These are phyloP conservation scores for Apiotrichum mycotoxinovorans DNA, from an alignment of 1,284 basidiomycete genomes.

Conservation along the genomic window DNA sequence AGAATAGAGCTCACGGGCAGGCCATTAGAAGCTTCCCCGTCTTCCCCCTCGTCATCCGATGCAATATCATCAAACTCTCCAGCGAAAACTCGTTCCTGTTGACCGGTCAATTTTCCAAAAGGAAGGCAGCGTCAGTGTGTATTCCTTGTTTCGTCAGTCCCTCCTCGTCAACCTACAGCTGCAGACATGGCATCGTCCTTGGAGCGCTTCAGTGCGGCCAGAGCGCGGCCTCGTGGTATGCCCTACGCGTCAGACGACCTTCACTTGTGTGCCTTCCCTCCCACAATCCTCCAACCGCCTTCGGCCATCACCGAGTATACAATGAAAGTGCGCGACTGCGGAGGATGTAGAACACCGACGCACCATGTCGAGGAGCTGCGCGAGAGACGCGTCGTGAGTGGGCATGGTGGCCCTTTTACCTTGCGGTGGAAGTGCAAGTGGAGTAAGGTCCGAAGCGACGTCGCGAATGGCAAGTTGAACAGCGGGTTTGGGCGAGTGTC, in stretches of 20 bases:
- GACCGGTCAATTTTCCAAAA: background rate
- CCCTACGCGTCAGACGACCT: conserved; percentile 55
- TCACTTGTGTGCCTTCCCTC: background rate
- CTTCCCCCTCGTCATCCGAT: conserved; percentile 52
- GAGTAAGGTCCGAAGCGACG: background rate
- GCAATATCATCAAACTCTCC: conserved; percentile 70
- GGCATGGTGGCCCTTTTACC: background rate
- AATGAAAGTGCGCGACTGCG: background rate
- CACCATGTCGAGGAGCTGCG: conserved; percentile 39
- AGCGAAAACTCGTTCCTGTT: conserved; percentile 52
- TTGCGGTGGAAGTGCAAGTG: background rate
- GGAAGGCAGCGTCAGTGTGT: background rate
- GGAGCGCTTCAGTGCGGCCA: conserved; percentile 68
- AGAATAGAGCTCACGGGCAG: background rate
- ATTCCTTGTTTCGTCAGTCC: background rate
- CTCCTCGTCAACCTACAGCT: conserved; percentile 60
- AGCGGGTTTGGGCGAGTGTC: background rate
- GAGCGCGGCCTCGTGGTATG: conserved; percentile 69
- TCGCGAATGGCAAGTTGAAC: background rate
- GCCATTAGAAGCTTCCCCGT: background rate
- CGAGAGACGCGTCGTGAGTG: conserved; percentile 18
- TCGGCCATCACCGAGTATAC: background rate
- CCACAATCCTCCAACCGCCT: no score
- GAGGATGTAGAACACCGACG: background rate
- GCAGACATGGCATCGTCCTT: conserved; percentile 79